These are phyloP conservation scores for Ochetophila trinervis DNA, from an alignment of 306 rosid genomes.

Conservation along the genomic window DNA sequence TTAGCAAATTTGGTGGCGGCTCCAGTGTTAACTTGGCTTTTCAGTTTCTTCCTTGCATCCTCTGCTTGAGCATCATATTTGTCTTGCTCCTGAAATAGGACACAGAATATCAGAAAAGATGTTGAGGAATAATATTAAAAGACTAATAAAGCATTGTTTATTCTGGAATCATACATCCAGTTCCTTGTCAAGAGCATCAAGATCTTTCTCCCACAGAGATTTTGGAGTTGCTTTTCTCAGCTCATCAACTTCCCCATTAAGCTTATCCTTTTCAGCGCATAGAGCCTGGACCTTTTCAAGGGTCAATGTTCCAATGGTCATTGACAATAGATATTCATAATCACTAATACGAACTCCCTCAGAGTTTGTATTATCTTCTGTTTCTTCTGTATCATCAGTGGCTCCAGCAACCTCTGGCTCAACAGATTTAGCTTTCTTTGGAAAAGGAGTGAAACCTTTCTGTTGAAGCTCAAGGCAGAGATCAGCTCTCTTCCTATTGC, in stretches of 20 bases:
- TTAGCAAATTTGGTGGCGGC: slow-evolving; percentile 29
- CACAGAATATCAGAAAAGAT: slow-evolving; percentile 1
- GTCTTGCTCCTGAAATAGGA: slow-evolving; percentile 57
- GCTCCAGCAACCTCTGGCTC: slow-evolving; percentile 97
- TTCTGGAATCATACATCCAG: slow-evolving; percentile 53
- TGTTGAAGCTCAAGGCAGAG: slow-evolving; percentile 65
- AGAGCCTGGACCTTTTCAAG: slow-evolving; percentile 74
- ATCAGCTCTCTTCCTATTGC: slow-evolving; percentile 74
- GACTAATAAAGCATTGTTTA: not conserved
- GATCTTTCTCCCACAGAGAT: slow-evolving; percentile 77
- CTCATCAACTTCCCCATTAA: slow-evolving; percentile 52
- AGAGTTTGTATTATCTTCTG: slow-evolving; percentile 45
- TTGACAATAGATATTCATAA: slow-evolving; percentile 65
- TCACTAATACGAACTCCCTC: slow-evolving; percentile 52
- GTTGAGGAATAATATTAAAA: not conserved
- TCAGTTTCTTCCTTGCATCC: slow-evolving; percentile 46
- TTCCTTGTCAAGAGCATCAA: slow-evolving; percentile 58
- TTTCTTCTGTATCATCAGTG: slow-evolving; percentile 48
- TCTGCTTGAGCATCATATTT: slow-evolving; percentile 53
- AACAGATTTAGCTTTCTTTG: slow-evolving; percentile 61
- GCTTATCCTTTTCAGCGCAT: slow-evolving; percentile 54
- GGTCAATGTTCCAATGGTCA: slow-evolving; percentile 82
- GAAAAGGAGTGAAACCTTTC: slow-evolving; percentile 92
- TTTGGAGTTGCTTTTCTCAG: slow-evolving; percentile 59
- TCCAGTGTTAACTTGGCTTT: slow-evolving; percentile 37